Base-by-base conservation (phyloP, 306 rosid species). In the Trifolium fragiferum region DNA sequence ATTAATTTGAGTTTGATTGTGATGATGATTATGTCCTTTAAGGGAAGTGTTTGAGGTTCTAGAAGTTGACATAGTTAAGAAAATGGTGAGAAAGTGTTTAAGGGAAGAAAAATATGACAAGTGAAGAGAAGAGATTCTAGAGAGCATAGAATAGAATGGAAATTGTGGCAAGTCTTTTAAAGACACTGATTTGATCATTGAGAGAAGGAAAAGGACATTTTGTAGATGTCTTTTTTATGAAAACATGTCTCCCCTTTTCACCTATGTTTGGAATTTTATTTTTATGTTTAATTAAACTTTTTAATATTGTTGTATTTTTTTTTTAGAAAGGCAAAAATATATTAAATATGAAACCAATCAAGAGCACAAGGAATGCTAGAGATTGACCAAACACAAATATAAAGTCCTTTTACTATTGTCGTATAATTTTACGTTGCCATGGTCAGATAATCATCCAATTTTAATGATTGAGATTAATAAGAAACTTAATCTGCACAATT, bases 31-130 rank as follows among this genome's bases (percentile, higher is more conserved):
- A 66, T 46, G 57, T 21, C 78, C 83, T 72, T 66, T 55, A 66
- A 66, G 81, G 79, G 90, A 83, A 55, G 86, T 67, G 14, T 91
- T 85, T 53, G 78, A 73, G 88, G 86, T 79, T 83, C 81, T 83
- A 49, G 95, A 86, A 76, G 86, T 80, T 41, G 99, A 90, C 97
- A 94, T 94, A 69, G 85, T 75, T 53, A 8, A 21, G 66, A 60
- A 74, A 70, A 40, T 68, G 72, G 81, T 16, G 63, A 81, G 76
- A 71, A 54, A 69, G 65, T 63, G 68, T 54, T 2, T 68, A 68
- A 70, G 66, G 18, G 18, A 33, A 61, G 80, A 73, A 68, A 49
- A 47, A 64, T 68, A 4, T 38, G 50, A 44, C 15, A 44, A 44
- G 50, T 44, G 50, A 62, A 68, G 72, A 37, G 30, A 49, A 68